These are phyloP conservation scores for Fraxinus quadrangulata DNA, from an alignment of 257 asterid species.

Conservation along the genomic window DNA sequence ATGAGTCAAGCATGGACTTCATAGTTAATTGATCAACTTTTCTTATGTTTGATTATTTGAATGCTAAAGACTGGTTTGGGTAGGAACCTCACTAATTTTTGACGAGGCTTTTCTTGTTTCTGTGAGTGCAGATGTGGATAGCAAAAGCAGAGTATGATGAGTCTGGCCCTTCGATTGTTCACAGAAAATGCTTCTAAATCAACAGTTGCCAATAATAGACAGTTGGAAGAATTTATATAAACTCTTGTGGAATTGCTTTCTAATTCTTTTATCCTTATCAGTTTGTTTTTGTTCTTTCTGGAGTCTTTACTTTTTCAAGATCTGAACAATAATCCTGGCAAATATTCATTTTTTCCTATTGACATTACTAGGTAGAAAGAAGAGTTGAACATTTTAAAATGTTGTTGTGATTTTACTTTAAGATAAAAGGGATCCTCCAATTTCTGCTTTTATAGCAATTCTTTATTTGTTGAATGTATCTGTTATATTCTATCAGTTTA, in stretches of 20 bases:
- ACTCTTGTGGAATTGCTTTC: slow-evolving; percentile 32
- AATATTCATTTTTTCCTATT: slow-evolving; percentile 20
- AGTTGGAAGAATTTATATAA: slow-evolving; percentile 29
- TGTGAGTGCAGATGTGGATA: slow-evolving; percentile 53
- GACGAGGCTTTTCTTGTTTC: neutral
- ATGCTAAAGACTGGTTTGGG: neutral
- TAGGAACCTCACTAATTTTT: neutral
- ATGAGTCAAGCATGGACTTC: neutral
- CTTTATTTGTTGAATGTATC: slow-evolving; percentile 11
- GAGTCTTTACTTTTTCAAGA: slow-evolving; percentile 28
- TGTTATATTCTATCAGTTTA: slow-evolving; percentile 14
- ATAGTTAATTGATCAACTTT: neutral
- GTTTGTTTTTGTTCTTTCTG: slow-evolving; percentile 23
- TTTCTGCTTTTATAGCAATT: neutral
- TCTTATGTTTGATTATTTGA: neutral
- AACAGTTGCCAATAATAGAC: slow-evolving; percentile 8
- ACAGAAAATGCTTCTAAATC: slow-evolving; percentile 60
- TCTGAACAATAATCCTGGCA: slow-evolving; percentile 27
- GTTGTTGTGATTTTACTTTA: slow-evolving; percentile 34
- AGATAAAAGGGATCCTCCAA: slow-evolving; percentile 17
- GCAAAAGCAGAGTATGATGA: slow-evolving; percentile 63
- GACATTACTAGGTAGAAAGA: slow-evolving; percentile 32
- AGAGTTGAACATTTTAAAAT: slow-evolving; percentile 36
- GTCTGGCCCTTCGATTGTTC: slow-evolving; percentile 62
- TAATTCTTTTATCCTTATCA: slow-evolving; percentile 20